These are phyloP conservation scores for Flaveria ramosissima DNA, from an alignment of 129 eudicot species.

Conservation along the genomic window DNA sequence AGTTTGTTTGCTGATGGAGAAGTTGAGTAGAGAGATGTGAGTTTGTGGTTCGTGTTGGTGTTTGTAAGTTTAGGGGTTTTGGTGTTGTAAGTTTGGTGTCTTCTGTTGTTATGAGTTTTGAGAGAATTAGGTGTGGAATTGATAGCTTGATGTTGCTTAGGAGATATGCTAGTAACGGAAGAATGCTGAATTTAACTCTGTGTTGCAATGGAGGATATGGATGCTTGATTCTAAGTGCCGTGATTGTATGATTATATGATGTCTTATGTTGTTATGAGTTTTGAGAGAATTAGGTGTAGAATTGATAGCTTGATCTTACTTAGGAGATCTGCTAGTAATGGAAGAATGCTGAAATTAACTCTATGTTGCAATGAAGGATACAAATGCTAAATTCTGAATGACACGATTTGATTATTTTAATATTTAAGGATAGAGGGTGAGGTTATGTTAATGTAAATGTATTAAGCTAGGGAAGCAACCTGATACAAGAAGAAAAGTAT, in stretches of 20 bases:
- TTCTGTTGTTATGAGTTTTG: constrained; percentile 11
- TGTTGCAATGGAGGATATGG: background rate
- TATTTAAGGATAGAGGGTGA: background rate
- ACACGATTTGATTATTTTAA: background rate
- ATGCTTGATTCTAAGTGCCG: constrained; percentile 15
- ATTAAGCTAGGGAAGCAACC: background rate
- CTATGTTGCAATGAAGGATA: constrained; percentile 3
- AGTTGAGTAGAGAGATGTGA: constrained; percentile 36
- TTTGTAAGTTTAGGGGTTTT: constrained; percentile 15
- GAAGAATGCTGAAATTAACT: constrained; percentile 14
- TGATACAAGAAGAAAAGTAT: constrained; percentile 1
- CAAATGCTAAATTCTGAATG: constrained; percentile 2
- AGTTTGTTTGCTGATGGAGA: constrained; percentile 4
- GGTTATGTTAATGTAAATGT: background rate
- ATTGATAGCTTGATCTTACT: constrained; percentile 2
- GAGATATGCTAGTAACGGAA: background rate
- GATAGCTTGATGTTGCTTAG: constrained; percentile 2
- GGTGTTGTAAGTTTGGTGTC: background rate
- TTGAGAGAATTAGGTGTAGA: constrained; percentile 13
- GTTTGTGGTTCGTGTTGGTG: constrained; percentile 12
- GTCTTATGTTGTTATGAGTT: constrained; percentile 9
- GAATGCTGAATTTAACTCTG: background rate
- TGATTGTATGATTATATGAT: background rate
- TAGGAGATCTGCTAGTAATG: background rate
- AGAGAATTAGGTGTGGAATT: constrained; percentile 11